A percentile compares a stretch with the other conserved stretches of the same genome.
These are phyloP conservation scores for Dacryopinax spathularia DNA, from an alignment of 768 basidiomycete genomes.

Conservation along the genomic window DNA sequence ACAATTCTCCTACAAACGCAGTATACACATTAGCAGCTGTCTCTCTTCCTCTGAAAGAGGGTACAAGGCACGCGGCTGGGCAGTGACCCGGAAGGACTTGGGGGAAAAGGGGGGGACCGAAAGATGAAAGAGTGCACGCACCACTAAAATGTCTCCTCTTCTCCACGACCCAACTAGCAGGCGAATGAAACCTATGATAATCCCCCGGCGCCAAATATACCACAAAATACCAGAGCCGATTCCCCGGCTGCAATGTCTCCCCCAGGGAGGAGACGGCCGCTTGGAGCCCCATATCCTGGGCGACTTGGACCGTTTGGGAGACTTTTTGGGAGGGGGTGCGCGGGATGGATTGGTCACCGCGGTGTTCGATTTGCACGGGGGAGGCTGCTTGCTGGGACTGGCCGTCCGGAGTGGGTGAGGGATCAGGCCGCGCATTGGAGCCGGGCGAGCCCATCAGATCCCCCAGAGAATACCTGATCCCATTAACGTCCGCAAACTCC, in stretches of 20 bases:
- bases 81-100: not conserved
- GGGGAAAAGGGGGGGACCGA: not conserved
- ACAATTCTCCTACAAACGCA: conserved; percentile 56
- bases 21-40: too few species aligned
- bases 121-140: conserved; percentile 21
- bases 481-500: conserved; percentile 93
- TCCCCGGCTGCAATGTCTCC: conserved; percentile 43
- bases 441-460: conserved; percentile 53
- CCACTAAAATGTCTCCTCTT: conserved; percentile 88
- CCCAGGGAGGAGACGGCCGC: conserved; percentile 6
- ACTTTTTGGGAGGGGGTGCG: conserved; percentile 39
- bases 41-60: not conserved
- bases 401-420: not conserved
- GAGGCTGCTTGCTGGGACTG: conserved; percentile 17
- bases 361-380: conserved; percentile 15
- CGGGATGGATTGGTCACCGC: conserved; percentile 14
- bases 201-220: conserved; percentile 98
- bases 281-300: conserved; percentile 48
- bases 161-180: conserved; percentile 95
- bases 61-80: not conserved
- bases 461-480: conserved; percentile 88
- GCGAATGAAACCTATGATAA: conserved; percentile 94
- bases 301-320: conserved; percentile 57
- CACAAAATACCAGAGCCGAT: conserved; percentile 81
- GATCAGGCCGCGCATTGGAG: too few species aligned